phyloP scores from a whole-genome alignment of 306 rosid genomes.

The Prunus padus region DNA sequence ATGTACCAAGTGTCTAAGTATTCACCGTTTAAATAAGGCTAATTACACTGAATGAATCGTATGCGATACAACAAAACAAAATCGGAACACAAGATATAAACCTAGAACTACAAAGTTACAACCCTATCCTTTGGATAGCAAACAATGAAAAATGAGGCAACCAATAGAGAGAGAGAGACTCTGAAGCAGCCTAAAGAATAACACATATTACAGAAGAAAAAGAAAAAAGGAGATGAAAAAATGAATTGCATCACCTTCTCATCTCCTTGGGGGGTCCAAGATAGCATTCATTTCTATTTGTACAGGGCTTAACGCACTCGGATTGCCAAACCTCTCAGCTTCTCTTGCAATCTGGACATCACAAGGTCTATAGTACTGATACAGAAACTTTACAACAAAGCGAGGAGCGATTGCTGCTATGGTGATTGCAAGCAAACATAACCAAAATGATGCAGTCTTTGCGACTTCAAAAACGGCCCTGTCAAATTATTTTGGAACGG shows the following conservation, averaged over 20 bases:
- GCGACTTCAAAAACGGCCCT: slow-evolving; percentile 68
- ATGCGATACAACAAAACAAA: slow-evolving; percentile 24
- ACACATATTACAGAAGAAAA: slow-evolving; percentile 47
- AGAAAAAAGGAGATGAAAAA: slow-evolving; percentile 13
- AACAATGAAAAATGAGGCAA: slow-evolving; percentile 39
- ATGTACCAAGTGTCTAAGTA: not conserved
- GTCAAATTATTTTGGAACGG: slow-evolving; percentile 33
- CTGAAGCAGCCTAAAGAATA: slow-evolving; percentile 76
- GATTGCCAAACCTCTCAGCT: slow-evolving; percentile 52
- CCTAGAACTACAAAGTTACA: slow-evolving; percentile 16
- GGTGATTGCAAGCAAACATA: slow-evolving; percentile 56
- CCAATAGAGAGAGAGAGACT: slow-evolving; percentile 32
- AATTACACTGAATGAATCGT: slow-evolving; percentile 48
- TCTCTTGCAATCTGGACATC: slow-evolving; percentile 87
- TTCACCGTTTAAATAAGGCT: slow-evolving; percentile 21
- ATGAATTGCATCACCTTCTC: slow-evolving; percentile 28
- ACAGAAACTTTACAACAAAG: slow-evolving; percentile 50
- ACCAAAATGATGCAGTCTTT: slow-evolving; percentile 57
- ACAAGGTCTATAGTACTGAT: slow-evolving; percentile 54
- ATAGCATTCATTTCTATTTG: slow-evolving; percentile 77
- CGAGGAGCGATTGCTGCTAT: slow-evolving; percentile 68
- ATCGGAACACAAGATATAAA: slow-evolving; percentile 2
- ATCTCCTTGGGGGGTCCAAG: slow-evolving; percentile 38
- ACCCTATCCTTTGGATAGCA: slow-evolving; percentile 75
- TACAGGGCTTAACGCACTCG: slow-evolving; percentile 42